Evolutionary conservation across 208 protist genomes (phyloP).

Genomic region (Acanthamoeba rhysodes): DNA sequence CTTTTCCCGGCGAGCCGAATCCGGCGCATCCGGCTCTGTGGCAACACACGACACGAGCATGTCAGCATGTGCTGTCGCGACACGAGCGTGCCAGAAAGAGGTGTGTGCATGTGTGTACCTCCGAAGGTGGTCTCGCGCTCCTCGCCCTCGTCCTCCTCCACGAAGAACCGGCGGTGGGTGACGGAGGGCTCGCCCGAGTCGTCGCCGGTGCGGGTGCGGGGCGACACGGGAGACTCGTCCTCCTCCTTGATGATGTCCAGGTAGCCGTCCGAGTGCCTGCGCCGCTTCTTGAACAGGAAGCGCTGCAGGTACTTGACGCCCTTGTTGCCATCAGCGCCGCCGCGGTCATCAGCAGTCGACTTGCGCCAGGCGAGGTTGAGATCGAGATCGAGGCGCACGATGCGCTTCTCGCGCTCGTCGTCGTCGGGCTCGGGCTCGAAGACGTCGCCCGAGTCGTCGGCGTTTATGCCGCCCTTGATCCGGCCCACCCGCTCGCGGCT

Average conservation of each 20-base stretch:
- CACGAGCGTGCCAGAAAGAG: too few species aligned
- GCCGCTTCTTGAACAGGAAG: conserved; percentile 68
- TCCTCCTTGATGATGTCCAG: conserved; percentile 62
- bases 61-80: too few species aligned
- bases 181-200: neutral
- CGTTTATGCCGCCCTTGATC: neutral
- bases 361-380: conserved; percentile 56
- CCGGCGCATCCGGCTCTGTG: neutral
- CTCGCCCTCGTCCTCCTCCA: conserved; percentile 65
- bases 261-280: conserved; percentile 41
- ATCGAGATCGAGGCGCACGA: conserved; percentile 46
- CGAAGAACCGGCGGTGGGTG: conserved; percentile 58
- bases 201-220: neutral
- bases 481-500: neutral
- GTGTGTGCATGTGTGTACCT: too few species aligned
- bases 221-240: neutral
- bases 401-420: conserved; percentile 39
- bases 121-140: conserved; percentile 8
- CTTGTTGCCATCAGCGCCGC: neutral
- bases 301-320: conserved; percentile 67
- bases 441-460: neutral
- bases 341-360: neutral
- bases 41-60: neutral
- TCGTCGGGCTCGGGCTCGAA: neutral
- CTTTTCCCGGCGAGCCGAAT: conserved; percentile 3